Conservation (phyloP, 805 yeast genomes). For the Kurtzmaniella fragi region DNA sequence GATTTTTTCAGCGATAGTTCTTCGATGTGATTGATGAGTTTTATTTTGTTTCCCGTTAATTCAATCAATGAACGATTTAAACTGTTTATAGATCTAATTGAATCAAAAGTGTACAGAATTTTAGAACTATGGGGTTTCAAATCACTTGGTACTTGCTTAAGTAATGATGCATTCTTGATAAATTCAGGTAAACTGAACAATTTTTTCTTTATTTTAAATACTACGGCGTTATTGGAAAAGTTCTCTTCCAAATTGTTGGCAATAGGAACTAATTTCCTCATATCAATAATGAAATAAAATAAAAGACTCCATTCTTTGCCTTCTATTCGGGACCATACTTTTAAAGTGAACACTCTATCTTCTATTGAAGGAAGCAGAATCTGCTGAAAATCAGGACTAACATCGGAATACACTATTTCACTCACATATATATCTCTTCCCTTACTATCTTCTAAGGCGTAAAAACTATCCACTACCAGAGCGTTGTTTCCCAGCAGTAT, state of each 20-base stretch:
- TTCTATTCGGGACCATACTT: neutral
- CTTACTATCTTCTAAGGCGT: neutral
- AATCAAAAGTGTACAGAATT: constrained; percentile 24
- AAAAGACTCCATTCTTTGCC: neutral
- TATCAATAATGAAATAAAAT: neutral
- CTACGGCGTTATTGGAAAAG: neutral
- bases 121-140: neutral
- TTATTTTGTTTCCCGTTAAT: constrained; percentile 18
- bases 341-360: neutral
- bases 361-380: constrained; percentile 1
- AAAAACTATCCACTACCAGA: constrained; percentile 1
- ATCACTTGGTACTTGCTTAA: neutral
- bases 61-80: constrained; percentile 24
- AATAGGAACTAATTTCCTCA: neutral
- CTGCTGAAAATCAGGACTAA: constrained; percentile 2
- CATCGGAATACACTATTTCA: constrained; percentile 1
- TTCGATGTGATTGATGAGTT: constrained; percentile 15
- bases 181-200: too few relatives aligned
- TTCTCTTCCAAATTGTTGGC: neutral
- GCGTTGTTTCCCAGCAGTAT: neutral
- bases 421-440: neutral
- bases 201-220: neutral
- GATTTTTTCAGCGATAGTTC: neutral
- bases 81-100: constrained; percentile 22
- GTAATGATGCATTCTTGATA: too few relatives aligned